Conservation (phyloP, 768 basidiomycete species). For the Suillus clintonianus region DNA sequence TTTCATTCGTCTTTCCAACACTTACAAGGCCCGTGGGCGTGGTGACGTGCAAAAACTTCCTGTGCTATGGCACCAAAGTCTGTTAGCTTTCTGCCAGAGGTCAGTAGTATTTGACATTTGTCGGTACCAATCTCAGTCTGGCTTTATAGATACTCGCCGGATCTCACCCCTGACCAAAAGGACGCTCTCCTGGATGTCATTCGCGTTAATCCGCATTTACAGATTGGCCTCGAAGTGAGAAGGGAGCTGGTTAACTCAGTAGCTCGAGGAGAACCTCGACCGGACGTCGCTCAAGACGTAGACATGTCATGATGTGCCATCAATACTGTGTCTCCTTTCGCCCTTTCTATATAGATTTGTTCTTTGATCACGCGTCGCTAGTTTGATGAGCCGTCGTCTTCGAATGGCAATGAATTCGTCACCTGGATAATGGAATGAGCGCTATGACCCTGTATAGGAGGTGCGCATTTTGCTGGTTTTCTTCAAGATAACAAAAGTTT, state of each 20-base stretch:
- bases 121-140: neutral
- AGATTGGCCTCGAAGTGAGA: constrained; percentile 88
- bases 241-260: constrained; percentile 89
- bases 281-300: constrained; percentile 64
- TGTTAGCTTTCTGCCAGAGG: constrained; percentile 94
- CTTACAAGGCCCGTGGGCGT: constrained; percentile 70
- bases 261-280: constrained; percentile 77
- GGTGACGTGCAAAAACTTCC: constrained; percentile 82
- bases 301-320: constrained; percentile 49
- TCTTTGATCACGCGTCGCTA: neutral
- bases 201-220: constrained; percentile 79
- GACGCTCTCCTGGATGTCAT: constrained; percentile 95
- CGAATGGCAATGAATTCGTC: neutral
- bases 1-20: constrained; percentile 94
- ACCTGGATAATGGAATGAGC: neutral
- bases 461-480: neutral
- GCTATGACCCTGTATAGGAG: neutral
- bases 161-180: constrained; percentile 96
- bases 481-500: neutral
- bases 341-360: neutral
- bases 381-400: neutral
- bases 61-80: constrained; percentile 98
- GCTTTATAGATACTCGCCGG: constrained; percentile 77
- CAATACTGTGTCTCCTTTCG: neutral
- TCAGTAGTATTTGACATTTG: constrained; percentile 34